Evolutionary conservation across 768 basidiomycete species (phyloP), one percentile per base, ranked within the genome.

Genomic region (Trametes elegans): DNA sequence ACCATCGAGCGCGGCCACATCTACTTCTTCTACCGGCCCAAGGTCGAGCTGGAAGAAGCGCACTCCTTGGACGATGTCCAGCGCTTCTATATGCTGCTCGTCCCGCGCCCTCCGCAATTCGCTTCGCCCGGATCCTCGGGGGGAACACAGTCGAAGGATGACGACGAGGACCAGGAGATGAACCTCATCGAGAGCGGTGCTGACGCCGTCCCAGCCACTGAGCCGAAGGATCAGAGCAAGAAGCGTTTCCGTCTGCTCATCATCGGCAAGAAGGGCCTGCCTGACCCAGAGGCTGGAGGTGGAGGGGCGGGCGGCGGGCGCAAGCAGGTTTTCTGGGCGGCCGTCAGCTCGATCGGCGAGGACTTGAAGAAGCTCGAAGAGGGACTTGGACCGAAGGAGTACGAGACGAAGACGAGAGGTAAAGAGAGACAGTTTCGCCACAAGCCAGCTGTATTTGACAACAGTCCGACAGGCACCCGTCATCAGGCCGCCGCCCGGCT

Each of bases 401-500:
- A 84, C 60, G 78, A 84, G 61, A 87, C 84, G 0, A 84, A 83
- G 66, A 86, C 83, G 7, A 70, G 77, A 66, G 81, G 82, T 80
- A 31, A 31, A 69, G 23, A 5, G 62, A 4, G 6, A 27, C 23
- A 21, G 32, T 18, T 19, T 28, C 16, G n/a, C n/a, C n/a, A n/a
- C n/a, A n/a, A n/a, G 7, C 11, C 5, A 3, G 13, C 8, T n/a
- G 10, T n/a, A n/a, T n/a, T 31, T 46, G 44, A 35, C 28, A 24
- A n/a, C n/a, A 42, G 41, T 16, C 36, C 18, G 7, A 42, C 19
- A 54, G 82, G 81, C 7, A 73, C 75, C 0, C 74, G 84, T 11
- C 79, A 83, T 49, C 74, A 80, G 55, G 78, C 70, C 3, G 71
- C 79, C 0, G 77, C 76, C 0, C 78, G 83, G 6, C 71, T 84